Percentiles rank a stretch among this genome's conserved stretches.
phyloP scores from a whole-genome alignment of 768 basidiomycete genomes.

The Boletus reticulatus region DNA sequence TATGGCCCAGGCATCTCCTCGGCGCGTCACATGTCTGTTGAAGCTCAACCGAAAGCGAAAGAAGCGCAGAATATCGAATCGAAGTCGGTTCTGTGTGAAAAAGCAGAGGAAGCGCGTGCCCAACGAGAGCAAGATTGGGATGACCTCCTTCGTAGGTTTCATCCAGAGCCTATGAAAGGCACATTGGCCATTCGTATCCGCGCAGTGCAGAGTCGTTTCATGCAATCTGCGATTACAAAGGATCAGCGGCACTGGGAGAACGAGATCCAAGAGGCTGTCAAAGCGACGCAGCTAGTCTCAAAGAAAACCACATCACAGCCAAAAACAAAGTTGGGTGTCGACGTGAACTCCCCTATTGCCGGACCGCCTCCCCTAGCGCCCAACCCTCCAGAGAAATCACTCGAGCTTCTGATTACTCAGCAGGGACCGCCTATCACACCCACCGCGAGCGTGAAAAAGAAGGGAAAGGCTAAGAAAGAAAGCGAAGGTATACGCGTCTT shows the following conservation, averaged over 20 bases:
- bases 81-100: slow-evolving; percentile 55
- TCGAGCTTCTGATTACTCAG: slow-evolving; percentile 48
- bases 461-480: slow-evolving; percentile 27
- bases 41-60: slow-evolving; percentile 34
- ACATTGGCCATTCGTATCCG: slow-evolving; percentile 51
- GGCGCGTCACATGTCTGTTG: slow-evolving; percentile 34
- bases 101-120: slow-evolving; percentile 58
- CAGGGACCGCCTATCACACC: slow-evolving; percentile 45
- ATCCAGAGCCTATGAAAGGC: slow-evolving; percentile 51
- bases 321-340: slow-evolving; percentile 11
- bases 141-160: slow-evolving; percentile 48
- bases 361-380: slow-evolving; percentile 40
- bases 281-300: slow-evolving; percentile 50
- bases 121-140: slow-evolving; percentile 70
- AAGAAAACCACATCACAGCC: slow-evolving; percentile 42
- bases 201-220: slow-evolving; percentile 52
- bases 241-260: slow-evolving; percentile 60
- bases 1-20: slow-evolving; percentile 46
- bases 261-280: slow-evolving; percentile 54
- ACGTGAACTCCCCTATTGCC: neutral
- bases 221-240: slow-evolving; percentile 53
- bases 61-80: slow-evolving; percentile 40
- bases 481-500: slow-evolving; percentile 26
- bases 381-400: slow-evolving; percentile 49
- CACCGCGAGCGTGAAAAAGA: slow-evolving; percentile 35